Evolutionary conservation across 306 rosid species (phyloP).

Genomic region (Psophocarpus tetragonolobus): DNA sequence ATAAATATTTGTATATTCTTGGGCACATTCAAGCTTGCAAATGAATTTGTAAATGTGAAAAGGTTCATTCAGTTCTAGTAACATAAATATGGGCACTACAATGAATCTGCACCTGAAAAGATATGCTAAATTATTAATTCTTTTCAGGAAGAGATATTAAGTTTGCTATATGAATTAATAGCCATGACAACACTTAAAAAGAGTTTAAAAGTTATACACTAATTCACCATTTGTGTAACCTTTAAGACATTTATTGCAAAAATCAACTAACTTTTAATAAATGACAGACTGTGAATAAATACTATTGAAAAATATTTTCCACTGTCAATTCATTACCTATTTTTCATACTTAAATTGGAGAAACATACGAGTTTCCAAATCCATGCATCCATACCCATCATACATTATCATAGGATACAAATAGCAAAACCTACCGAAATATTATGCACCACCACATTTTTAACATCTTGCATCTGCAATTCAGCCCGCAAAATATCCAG

Average conservation of each 20-base stretch:
- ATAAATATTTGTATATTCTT: too few species aligned
- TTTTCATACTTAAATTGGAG: constrained; percentile 19
- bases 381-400: neutral
- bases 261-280: too few species aligned
- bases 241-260: too few species aligned
- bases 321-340: too few species aligned
- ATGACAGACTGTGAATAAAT: too few species aligned
- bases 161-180: too few species aligned
- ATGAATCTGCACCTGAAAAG: constrained; percentile 5
- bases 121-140: neutral
- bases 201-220: too few species aligned
- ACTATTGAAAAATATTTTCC: too few species aligned
- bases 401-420: constrained; percentile 9
- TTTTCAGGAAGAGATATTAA: neutral
- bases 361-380: neutral
- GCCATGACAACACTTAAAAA: too few species aligned
- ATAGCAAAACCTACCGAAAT: constrained; percentile 67
- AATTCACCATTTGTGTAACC: too few species aligned
- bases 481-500: constrained; percentile 71
- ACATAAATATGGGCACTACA: neutral
- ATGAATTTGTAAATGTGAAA: constrained; percentile 1
- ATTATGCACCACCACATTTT: constrained; percentile 81
- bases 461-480: constrained; percentile 87
- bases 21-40: too few species aligned
- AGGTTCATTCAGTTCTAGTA: constrained; percentile 17